These are phyloP conservation scores for Camelina hispida DNA, from an alignment of 345 rosid species.

Conservation along the genomic window DNA sequence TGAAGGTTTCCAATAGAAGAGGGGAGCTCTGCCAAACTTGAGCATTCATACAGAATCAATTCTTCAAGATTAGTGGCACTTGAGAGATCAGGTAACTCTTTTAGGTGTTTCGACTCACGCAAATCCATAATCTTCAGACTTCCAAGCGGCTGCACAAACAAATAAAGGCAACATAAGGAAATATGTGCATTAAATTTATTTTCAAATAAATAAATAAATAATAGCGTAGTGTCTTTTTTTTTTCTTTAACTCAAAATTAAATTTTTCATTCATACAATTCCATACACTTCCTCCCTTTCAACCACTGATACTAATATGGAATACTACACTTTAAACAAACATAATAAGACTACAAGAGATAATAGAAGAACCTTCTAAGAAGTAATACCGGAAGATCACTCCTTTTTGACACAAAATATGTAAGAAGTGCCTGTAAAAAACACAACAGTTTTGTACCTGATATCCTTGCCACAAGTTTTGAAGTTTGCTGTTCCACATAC, in stretches of 20 bases:
- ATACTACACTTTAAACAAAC: too few relatives aligned
- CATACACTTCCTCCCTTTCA: too few relatives aligned
- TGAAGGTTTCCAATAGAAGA: neutral
- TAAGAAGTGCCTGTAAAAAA: too few relatives aligned
- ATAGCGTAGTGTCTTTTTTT: too few relatives aligned
- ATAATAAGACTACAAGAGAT: too few relatives aligned
- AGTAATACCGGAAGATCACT: neutral
- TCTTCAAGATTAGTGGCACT: neutral
- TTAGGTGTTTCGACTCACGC: neutral
- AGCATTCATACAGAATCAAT: rapidly evolving
- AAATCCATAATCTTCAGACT: neutral
- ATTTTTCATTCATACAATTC: too few relatives aligned
- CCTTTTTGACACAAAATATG: neutral
- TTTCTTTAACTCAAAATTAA: too few relatives aligned
- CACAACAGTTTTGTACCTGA: neutral
- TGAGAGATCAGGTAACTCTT: neutral
- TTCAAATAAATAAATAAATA: too few relatives aligned
- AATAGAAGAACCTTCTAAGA: too few relatives aligned
- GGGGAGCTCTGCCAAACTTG: neutral
- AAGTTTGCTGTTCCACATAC: neutral
- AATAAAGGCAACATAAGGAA: neutral
- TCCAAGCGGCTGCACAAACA: neutral
- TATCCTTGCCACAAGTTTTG: neutral
- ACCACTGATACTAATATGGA: too few relatives aligned
- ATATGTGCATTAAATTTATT: neutral